Base-by-base conservation (phyloP, 139 green algal species). In the Trebouxia sp. region DNA sequence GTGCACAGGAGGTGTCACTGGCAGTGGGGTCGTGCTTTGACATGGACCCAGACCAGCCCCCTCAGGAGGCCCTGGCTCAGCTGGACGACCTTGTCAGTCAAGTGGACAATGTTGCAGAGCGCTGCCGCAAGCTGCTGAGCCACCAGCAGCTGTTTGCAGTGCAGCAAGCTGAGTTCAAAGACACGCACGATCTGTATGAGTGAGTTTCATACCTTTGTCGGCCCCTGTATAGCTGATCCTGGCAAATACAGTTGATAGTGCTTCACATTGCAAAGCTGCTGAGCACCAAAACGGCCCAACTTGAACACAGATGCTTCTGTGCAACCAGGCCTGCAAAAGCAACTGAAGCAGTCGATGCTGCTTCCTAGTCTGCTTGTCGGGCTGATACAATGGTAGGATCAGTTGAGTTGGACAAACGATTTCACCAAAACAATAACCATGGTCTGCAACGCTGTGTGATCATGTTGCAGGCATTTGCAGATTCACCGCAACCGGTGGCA, bases 1-100 rank as follows among this genome's bases (percentile, higher is more conserved):
- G n/a, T n/a, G n/a, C n/a, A n/a, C 62, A 72, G 62, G 62, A 72
- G 32, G 32, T 72, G 15, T 28, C 62, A 1, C 11, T 72, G 12
- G 62, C 62, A 14, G 62, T 72, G 35, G 62, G 62, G 28, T 26
- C 62, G 14, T 77, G 69, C 24, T 39, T 39, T 41, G 69, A 77
- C 39, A 56, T 53, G 41, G 39, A 51, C 24, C 67, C 69, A 30
- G 38, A 77, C 7, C 22, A 38, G 41, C 24, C 41, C 5, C 39
- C 69, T 56, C 39, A 77, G 41, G 69, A 77, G 26, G 69, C n/a
- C 41, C 41, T 77, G 41, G 12, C 26, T 38, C 69, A 77, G 69
- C 69, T 77, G 41, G 41, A 56, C 3, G 43, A 51, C 10, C 39
- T 77, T 20, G 69, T 24, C 26, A 28, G 69, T 24, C 42, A 77